phyloP scores from a whole-genome alignment of 495 filamentous ascomycete genomes.

The Entonaema liquescens region DNA sequence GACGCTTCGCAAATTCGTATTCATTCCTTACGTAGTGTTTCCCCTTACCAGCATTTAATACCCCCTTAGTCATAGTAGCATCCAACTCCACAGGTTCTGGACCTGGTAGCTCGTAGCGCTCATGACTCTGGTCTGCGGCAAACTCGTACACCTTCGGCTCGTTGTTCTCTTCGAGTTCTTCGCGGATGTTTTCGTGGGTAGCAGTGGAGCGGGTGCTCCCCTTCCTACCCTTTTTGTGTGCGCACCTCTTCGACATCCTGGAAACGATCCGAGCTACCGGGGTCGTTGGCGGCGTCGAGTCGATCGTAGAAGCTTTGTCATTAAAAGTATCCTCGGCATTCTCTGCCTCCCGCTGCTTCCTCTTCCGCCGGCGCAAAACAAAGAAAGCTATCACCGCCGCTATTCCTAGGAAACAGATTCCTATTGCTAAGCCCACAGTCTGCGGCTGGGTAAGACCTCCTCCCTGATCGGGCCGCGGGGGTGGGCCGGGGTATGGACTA shows the following conservation, averaged over 20 bases:
- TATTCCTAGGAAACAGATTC: constrained; percentile 55
- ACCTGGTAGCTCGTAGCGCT: constrained; percentile 60
- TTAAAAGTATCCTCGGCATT: constrained; percentile 31
- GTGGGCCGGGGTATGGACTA: constrained; percentile 55
- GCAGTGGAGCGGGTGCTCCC: constrained; percentile 18
- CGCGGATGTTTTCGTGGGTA: constrained; percentile 14
- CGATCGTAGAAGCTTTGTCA: constrained; percentile 41
- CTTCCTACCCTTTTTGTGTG: constrained; percentile 33
- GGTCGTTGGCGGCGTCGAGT: constrained; percentile 33
- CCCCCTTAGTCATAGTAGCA: constrained; percentile 48
- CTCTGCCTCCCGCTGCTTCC: constrained; percentile 15
- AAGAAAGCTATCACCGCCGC: constrained; percentile 50
- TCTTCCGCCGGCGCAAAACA: constrained; percentile 44
- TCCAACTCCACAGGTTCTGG: constrained; percentile 61
- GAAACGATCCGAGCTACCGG: constrained; percentile 36
- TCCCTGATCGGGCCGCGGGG: constrained; percentile 14
- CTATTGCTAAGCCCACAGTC: constrained; percentile 52
- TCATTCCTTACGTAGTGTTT: constrained; percentile 45
- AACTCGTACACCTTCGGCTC: constrained; percentile 53
- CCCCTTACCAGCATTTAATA: constrained; percentile 48
- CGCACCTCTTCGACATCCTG: constrained; percentile 34
- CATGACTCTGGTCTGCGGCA: constrained; percentile 56
- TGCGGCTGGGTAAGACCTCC: constrained; percentile 57
- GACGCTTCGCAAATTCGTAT: constrained; percentile 56
- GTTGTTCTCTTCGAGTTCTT: constrained; percentile 35